These are phyloP conservation scores for Massariosphaeria phaeospora DNA, from an alignment of 495 filamentous ascomycete species.

Conservation along the genomic window DNA sequence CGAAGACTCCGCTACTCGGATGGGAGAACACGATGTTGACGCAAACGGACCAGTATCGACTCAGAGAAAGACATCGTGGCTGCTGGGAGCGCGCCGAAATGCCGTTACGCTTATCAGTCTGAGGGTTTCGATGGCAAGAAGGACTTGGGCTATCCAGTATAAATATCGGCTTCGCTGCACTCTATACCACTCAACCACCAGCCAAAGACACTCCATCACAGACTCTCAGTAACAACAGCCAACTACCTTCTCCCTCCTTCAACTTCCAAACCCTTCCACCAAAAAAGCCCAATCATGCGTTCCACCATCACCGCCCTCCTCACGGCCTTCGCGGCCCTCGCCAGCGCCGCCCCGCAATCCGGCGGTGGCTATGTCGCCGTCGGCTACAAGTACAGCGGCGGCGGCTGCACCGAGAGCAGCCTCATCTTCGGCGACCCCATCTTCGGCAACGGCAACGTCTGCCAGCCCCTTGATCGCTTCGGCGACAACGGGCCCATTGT, in stretches of 20 bases:
- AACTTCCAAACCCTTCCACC: not conserved
- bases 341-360: not conserved
- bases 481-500: not conserved
- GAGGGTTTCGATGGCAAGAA: not conserved
- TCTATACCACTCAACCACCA: not conserved
- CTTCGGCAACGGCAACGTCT: constrained; percentile 8
- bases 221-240: not conserved
- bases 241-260: not conserved
- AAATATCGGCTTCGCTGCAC: not conserved
- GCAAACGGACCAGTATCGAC: too few relatives aligned
- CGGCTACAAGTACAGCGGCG: constrained; percentile 15
- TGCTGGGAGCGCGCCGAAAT: too few relatives aligned
- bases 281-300: constrained; percentile 8
- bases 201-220: not conserved
- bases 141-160: not conserved
- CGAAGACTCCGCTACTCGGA: too few relatives aligned
- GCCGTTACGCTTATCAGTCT: too few relatives aligned
- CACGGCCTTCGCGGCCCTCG: not conserved
- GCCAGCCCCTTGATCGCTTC: constrained; percentile 10
- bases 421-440: constrained; percentile 21
- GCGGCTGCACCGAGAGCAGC: constrained; percentile 3
- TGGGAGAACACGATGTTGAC: too few relatives aligned
- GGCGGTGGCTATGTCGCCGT: constrained; percentile 15
- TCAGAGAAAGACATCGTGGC: too few relatives aligned
- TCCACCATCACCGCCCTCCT: constrained; percentile 7